These are phyloP conservation scores for Metarhizium sp. DNA, from an alignment of 2,329 filamentous ascomycete genomes.

Conservation along the genomic window DNA sequence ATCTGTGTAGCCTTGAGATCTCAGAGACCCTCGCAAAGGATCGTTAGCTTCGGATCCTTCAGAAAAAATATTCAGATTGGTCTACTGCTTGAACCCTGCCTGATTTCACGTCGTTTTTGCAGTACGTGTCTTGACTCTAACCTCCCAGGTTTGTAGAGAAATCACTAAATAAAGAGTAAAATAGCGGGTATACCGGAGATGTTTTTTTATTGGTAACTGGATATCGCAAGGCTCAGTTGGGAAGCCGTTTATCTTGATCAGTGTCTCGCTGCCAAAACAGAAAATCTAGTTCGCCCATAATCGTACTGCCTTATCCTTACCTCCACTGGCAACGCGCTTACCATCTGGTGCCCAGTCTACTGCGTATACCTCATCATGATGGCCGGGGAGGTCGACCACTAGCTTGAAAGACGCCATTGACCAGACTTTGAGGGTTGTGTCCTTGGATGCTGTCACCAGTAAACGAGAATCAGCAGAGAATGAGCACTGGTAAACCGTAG, in stretches of 20 bases:
- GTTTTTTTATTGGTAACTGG: background rate
- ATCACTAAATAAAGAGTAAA: too few species aligned
- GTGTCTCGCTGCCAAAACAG: background rate
- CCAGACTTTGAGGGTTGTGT: conserved; percentile 93
- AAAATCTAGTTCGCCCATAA: conserved; percentile 50
- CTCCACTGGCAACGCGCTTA: conserved; percentile 78
- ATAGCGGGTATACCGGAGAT: too few species aligned
- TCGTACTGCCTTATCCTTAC: conserved; percentile 75
- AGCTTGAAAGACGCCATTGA: conserved; percentile 80
- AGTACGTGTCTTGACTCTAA: too few species aligned
- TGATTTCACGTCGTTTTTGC: too few species aligned
- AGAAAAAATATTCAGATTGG: too few species aligned
- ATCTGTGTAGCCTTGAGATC: background rate
- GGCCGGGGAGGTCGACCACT: conserved; percentile 71
- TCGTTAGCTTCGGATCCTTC: too few species aligned
- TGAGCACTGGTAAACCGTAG: conserved; percentile 82
- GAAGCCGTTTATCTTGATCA: background rate
- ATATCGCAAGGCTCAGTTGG: background rate
- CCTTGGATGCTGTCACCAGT: conserved; percentile 79
- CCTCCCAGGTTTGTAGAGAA: too few species aligned
- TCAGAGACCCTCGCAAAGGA: too few species aligned
- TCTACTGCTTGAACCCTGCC: too few species aligned
- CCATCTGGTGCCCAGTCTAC: conserved; percentile 94
- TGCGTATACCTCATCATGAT: conserved; percentile 87
- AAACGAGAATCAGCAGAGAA: conserved; percentile 91